phyloP scores from a whole-genome alignment of 177 flowering plant genomes.

The Tripterygium wilfordii region DNA sequence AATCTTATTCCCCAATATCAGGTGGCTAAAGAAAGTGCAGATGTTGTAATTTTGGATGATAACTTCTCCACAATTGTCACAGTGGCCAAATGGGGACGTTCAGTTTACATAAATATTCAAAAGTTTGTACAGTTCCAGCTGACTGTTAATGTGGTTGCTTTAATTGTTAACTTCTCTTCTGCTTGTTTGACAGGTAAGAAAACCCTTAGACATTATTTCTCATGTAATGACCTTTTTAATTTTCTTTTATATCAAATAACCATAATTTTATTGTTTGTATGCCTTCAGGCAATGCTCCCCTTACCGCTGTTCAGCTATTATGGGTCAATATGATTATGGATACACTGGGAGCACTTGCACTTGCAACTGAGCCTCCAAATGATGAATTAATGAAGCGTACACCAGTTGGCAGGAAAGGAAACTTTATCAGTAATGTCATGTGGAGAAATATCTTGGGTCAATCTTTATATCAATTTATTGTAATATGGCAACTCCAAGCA shows the following conservation, averaged over 20 bases:
- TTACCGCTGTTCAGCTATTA: conserved; percentile 73
- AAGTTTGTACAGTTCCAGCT: conserved; percentile 80
- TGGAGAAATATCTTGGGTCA: conserved; percentile 79
- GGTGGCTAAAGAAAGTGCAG: conserved; percentile 90
- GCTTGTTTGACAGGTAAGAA: conserved; percentile 68
- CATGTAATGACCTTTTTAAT: neutral
- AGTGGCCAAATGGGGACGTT: conserved; percentile 83
- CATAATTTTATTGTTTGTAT: neutral
- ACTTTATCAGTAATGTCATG: conserved; percentile 63
- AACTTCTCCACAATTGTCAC: conserved; percentile 75
- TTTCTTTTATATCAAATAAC: neutral
- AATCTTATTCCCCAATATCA: conserved; percentile 11
- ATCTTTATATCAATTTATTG: conserved; percentile 53
- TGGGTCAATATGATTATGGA: conserved; percentile 91
- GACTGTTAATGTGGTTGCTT: conserved; percentile 69
- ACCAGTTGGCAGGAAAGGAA: conserved; percentile 67
- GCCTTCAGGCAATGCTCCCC: conserved; percentile 62
- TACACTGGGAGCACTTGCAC: conserved; percentile 74
- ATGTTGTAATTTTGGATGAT: conserved; percentile 74
- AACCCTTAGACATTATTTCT: neutral
- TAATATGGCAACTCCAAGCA: conserved; percentile 58
- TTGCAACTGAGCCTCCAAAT: conserved; percentile 74
- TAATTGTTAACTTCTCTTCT: conserved; percentile 70
- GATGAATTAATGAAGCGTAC: conserved; percentile 64
- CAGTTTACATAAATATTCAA: conserved; percentile 74